Conservation (phyloP, 2,329 filamentous ascomycete species). For the Penicillium sp. region DNA sequence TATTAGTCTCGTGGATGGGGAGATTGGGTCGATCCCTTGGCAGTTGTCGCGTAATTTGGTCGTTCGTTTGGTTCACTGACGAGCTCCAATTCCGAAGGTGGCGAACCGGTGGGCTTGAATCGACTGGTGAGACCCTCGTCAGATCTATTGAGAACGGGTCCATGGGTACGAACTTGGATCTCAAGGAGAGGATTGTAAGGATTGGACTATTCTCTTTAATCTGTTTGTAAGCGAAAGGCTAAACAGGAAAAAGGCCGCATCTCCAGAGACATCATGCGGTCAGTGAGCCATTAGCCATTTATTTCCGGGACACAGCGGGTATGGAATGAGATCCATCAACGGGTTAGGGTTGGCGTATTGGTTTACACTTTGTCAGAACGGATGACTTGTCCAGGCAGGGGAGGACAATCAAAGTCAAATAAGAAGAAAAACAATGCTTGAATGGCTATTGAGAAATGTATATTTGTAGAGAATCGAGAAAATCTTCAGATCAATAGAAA, state of each 20-base stretch:
- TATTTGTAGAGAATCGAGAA: too few relatives aligned
- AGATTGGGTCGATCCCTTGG: conserved; percentile 3
- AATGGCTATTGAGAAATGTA: too few relatives aligned
- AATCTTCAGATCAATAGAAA: too few relatives aligned
- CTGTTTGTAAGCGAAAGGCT: neutral
- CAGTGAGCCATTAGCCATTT: conserved; percentile 11
- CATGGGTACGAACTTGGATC: neutral
- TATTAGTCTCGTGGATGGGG: neutral
- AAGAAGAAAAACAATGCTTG: neutral
- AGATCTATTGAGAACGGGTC: conserved; percentile 5
- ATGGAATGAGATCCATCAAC: conserved; percentile 23
- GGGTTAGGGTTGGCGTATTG: neutral
- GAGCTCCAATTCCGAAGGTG: conserved; percentile 3
- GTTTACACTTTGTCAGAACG: neutral
- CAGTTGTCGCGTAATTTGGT: conserved; percentile 5
- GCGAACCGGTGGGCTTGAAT: neutral
- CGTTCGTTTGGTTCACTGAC: conserved; percentile 1
- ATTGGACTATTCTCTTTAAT: too few relatives aligned
- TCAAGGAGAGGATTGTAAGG: neutral
- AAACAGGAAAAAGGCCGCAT: neutral
- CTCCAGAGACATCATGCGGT: conserved; percentile 8
- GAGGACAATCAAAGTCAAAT: neutral
- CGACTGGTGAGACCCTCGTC: conserved; percentile 5
- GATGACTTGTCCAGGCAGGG: too few relatives aligned
- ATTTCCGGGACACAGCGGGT: conserved; percentile 23